A percentile compares a stretch with the other conserved stretches of the same genome.
Conservation (phyloP, 2,329 filamentous ascomycete genomes). For the Scedosporium aurantiacum region DNA sequence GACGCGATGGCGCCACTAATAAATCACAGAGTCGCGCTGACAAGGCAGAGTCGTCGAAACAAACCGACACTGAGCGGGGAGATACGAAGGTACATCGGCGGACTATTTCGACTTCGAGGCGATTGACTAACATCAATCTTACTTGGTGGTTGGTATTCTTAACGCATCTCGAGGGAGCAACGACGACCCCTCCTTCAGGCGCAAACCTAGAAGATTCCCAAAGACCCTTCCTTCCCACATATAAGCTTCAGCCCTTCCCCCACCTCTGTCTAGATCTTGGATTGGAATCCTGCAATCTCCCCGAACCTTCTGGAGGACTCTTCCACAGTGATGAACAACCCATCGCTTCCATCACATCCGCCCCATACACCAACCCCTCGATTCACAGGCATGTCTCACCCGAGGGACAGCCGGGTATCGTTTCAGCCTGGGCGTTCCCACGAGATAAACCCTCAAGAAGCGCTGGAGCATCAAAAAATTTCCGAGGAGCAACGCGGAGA, state of each 20-base stretch:
- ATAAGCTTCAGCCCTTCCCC: background rate
- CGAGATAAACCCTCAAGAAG: conserved; percentile 5
- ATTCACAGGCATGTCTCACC: conserved; percentile 6
- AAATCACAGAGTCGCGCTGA: background rate
- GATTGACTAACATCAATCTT: background rate
- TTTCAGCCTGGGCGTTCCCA: conserved; percentile 6
- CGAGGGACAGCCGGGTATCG: conserved; percentile 4
- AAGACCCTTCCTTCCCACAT: too few species aligned
- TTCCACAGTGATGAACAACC: conserved; percentile 5
- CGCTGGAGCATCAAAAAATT: conserved; percentile 10
- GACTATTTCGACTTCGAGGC: background rate
- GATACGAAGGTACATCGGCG: background rate
- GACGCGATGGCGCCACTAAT: background rate
- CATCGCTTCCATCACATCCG: conserved; percentile 2
- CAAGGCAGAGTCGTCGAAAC: background rate
- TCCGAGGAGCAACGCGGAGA: conserved; percentile 12
- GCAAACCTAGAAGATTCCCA: too few species aligned
- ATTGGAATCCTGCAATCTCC: background rate
- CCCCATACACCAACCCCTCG: conserved; percentile 5
- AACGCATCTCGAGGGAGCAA: background rate
- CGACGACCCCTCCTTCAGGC: too few species aligned
- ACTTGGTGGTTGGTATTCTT: background rate
- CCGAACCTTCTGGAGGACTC: background rate
- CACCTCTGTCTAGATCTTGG: background rate
- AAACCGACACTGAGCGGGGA: background rate